Base-by-base conservation (phyloP, 768 basidiomycete species). In the Paxillus ammoniavirescens region DNA sequence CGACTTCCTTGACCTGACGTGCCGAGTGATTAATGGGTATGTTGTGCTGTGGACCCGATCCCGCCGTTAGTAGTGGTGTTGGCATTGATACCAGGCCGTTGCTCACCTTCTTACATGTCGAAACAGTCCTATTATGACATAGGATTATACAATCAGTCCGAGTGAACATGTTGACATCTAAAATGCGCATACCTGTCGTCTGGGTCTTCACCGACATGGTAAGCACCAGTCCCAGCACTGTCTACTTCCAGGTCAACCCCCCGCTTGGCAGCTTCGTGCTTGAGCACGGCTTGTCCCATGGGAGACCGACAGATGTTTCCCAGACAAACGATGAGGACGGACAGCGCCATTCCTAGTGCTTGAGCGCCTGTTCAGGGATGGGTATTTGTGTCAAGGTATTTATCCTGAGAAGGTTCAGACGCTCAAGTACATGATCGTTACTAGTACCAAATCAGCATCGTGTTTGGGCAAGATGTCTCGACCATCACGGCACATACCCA, bases 221-320 rank as follows among this genome's bases (percentile, higher is more conserved):
- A 95, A 13, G 81, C 86, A 9, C 83, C 84, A 1, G 92, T 96
- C 1, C 93, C 93, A 60, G 87, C 89, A 47, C 90, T 92, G 61
- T 94, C 91, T 30, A 94, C 87, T 12, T 68, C 62, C 56, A 94
- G 76, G 46, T 86, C 78, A 38, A 91, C 63, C 12, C 82, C 83
- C 33, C 89, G 83, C 61, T 84, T 78, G 46, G 75, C 71, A 8
- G 88, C 89, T 53, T 83, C 78, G 50, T 91, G 78, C 55, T 73
- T 77, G 30, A 95, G 77, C 21, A 95, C 89, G 2, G 92, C 93
- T 72, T 94, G 91, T 30, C 92, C 93, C 84, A 96, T 91, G 0
- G 93, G 93, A 21, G 91, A 93, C 33, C 93, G 86, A 65, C 92
- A 92, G 54, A 92, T 91, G 65, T 92, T 92, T 12, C 89, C 89